Percentiles rank a stretch among this genome's conserved stretches.
Conservation (phyloP, 2,329 filamentous ascomycete species). For the Cytospora leucostoma region DNA sequence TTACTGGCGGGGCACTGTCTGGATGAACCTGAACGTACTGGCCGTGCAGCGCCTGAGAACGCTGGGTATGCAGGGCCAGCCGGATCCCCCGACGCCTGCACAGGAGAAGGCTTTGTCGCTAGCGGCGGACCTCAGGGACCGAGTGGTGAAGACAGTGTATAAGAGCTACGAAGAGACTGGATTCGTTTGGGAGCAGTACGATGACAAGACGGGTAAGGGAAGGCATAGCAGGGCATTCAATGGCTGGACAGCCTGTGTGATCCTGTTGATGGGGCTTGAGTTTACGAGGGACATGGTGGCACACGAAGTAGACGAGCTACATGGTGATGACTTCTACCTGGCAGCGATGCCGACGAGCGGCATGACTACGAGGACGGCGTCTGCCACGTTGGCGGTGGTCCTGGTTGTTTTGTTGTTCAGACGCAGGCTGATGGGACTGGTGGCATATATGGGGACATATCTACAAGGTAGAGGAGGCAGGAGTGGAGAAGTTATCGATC, state of each 20-base stretch:
- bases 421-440: constrained; percentile 14
- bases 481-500: constrained; percentile 5
- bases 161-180: constrained; percentile 65
- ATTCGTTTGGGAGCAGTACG: constrained; percentile 74
- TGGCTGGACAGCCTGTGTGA: constrained; percentile 72
- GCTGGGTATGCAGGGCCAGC: constrained; percentile 21
- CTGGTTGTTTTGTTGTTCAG: constrained; percentile 15
- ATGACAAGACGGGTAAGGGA: constrained; percentile 65
- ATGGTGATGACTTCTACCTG: not conserved
- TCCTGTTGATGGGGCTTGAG: constrained; percentile 61
- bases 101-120: constrained; percentile 22
- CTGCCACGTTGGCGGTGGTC: not conserved
- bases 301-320: constrained; percentile 13
- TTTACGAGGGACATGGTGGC: constrained; percentile 13
- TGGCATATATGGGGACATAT: constrained; percentile 10
- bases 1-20: constrained; percentile 32
- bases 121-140: constrained; percentile 29
- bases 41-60: constrained; percentile 58
- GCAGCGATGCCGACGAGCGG: constrained; percentile 5
- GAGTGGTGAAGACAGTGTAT: constrained; percentile 29
- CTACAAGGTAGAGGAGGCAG: not conserved
- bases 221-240: constrained; percentile 72
- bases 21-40: constrained; percentile 39
- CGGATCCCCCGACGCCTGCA: not conserved
- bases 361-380: constrained; percentile 5